Conservation (phyloP, 208 protist species). For the Acanthamoeba rhysodes region DNA sequence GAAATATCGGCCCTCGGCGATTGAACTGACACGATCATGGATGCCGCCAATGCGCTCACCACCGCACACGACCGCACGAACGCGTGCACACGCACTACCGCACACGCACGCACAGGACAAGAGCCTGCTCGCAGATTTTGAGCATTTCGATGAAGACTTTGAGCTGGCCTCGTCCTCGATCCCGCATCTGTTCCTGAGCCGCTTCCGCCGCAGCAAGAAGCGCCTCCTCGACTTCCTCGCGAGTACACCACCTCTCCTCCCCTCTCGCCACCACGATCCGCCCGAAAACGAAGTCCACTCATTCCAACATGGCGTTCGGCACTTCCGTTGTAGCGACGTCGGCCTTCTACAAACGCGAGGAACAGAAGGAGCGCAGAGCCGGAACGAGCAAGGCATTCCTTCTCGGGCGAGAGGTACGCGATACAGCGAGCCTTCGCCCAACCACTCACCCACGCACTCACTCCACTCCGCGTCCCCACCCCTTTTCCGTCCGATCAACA, state of each 20-base stretch:
- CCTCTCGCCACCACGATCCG: too few relatives aligned
- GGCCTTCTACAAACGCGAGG: background rate
- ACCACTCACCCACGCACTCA: background rate
- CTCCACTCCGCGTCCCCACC: background rate
- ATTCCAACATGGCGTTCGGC: too few relatives aligned
- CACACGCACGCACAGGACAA: background rate
- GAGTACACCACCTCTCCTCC: background rate
- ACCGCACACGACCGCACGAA: too few relatives aligned
- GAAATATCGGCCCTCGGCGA: too few relatives aligned
- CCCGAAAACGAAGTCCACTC: too few relatives aligned
- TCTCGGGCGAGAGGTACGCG: background rate
- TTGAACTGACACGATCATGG: too few relatives aligned
- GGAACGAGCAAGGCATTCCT: background rate
- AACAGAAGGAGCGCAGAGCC: background rate
- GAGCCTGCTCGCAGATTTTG: constrained; percentile 25
- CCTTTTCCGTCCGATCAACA: background rate
- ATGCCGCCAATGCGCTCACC: too few relatives aligned
- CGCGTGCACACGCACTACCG: too few relatives aligned
- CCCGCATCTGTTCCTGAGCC: constrained; percentile 31
- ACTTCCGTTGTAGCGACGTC: too few relatives aligned
- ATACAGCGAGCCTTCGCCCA: background rate
- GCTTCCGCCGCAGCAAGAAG: constrained; percentile 36
- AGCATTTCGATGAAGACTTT: constrained; percentile 65
- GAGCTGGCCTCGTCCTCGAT: constrained; percentile 37
- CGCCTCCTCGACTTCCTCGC: constrained; percentile 20